phyloP scores from a whole-genome alignment of 192 early-diverging fungal genomes.

The Phlyctochytrium planicorne region DNA sequence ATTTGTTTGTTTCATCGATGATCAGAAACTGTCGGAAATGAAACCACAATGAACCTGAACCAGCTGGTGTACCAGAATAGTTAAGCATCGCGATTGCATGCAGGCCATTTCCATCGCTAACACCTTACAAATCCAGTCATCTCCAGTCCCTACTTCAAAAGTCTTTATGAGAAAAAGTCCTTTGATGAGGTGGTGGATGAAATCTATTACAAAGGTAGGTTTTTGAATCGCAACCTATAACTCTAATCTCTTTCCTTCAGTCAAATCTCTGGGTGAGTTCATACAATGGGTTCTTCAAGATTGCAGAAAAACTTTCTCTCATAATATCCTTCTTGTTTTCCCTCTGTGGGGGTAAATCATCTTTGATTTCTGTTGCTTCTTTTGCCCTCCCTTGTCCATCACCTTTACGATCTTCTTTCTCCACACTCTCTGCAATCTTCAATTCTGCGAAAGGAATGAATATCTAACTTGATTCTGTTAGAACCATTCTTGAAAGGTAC shows the following conservation, averaged over 20 bases:
- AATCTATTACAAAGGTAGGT: slow-evolving; percentile 65
- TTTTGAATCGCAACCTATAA: not conserved
- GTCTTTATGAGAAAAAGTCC: slow-evolving; percentile 68
- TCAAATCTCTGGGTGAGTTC: slow-evolving; percentile 26
- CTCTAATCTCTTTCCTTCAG: slow-evolving; percentile 11
- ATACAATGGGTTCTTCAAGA: too few relatives aligned
- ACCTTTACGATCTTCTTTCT: too few relatives aligned
- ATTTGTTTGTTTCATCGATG: too few relatives aligned
- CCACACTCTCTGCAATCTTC: not conserved
- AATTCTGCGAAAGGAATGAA: too few relatives aligned
- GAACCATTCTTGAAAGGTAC: slow-evolving; percentile 80
- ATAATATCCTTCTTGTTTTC: too few relatives aligned
- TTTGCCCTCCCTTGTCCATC: too few relatives aligned
- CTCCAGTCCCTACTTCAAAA: slow-evolving; percentile 73
- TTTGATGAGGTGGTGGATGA: slow-evolving; percentile 79
- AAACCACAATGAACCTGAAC: slow-evolving; percentile 81
- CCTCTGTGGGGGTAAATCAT: too few relatives aligned
- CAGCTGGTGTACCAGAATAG: slow-evolving; percentile 43
- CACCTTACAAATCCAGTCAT: slow-evolving; percentile 57
- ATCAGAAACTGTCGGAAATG: slow-evolving; percentile 64
- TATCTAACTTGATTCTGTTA: too few relatives aligned
- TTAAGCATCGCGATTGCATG: not conserved
- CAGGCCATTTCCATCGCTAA: not conserved
- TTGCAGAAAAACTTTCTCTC: too few relatives aligned
- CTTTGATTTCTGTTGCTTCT: too few relatives aligned